Evolutionary conservation across 176 grass and related monocot genomes (phyloP).

Genomic region (Carex parvula): DNA sequence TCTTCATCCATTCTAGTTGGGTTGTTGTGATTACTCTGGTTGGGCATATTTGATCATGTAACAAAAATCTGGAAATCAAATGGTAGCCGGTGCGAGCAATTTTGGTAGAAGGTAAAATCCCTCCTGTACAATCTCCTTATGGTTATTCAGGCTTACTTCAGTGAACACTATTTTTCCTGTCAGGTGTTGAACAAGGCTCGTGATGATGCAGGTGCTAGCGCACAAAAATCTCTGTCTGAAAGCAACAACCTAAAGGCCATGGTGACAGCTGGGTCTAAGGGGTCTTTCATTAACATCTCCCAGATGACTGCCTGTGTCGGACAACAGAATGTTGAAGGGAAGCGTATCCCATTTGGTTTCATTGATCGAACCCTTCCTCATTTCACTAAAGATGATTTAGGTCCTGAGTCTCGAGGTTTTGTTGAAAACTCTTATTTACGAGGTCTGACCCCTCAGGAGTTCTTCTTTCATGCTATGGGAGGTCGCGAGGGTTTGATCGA

Average conservation of each 20-base stretch:
- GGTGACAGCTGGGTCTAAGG: conserved; percentile 96
- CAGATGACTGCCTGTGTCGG: conserved; percentile 99
- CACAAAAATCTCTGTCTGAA: conserved; percentile 95
- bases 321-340: conserved; percentile 96
- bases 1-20: not conserved
- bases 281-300: conserved; percentile 95
- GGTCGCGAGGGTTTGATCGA: conserved; percentile 85
- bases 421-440: conserved; percentile 98
- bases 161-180: not conserved
- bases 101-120: not conserved
- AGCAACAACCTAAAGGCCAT: conserved; percentile 99
- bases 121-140: not conserved
- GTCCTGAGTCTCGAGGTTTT: conserved; percentile 96
- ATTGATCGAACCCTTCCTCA: conserved; percentile 80
- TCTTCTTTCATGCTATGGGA: conserved; percentile 94
- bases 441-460: conserved; percentile 88
- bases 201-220: conserved; percentile 98
- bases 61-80: not conserved
- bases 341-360: conserved; percentile 99
- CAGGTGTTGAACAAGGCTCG: conserved; percentile 97
- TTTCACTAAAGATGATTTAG: conserved; percentile 89
- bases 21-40: not conserved
- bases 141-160: too few relatives aligned
- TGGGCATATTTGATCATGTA: not conserved
- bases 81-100: not conserved